Evolutionary conservation across 495 filamentous ascomycete genomes (phyloP).

Genomic region (Hypoxylon crocopeplum): DNA sequence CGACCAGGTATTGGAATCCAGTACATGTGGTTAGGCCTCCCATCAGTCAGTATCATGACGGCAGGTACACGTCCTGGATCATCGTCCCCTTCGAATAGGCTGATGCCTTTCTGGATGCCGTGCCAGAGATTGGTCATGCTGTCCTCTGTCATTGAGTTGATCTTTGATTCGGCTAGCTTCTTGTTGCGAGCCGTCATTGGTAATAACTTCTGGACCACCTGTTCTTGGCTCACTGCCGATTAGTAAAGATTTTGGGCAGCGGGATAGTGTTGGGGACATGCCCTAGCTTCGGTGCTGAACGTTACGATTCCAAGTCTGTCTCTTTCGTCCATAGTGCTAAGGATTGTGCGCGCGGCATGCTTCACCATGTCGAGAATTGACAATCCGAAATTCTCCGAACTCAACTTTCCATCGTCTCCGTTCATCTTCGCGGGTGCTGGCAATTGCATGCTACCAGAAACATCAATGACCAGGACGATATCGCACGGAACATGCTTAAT

Average conservation of each 20-base stretch:
- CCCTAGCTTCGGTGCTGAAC: conserved; percentile 40
- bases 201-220: conserved; percentile 48
- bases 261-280: conserved; percentile 5
- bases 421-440: conserved; percentile 42
- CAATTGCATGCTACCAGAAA: conserved; percentile 51
- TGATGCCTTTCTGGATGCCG: conserved; percentile 46
- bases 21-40: conserved; percentile 51
- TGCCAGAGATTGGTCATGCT: conserved; percentile 52
- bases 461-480: conserved; percentile 55
- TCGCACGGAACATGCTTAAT: conserved; percentile 49
- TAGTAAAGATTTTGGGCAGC: conserved; percentile 1
- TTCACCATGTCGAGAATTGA: conserved; percentile 54
- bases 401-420: conserved; percentile 19
- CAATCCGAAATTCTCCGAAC: conserved; percentile 43
- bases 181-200: conserved; percentile 47
- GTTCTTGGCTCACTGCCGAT: background rate
- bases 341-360: conserved; percentile 53
- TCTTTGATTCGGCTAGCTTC: conserved; percentile 32
- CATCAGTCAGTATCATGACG: conserved; percentile 56
- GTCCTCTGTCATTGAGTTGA: conserved; percentile 39
- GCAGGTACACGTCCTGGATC: conserved; percentile 43
- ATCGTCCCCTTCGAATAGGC: conserved; percentile 37
- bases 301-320: conserved; percentile 57
- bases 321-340: conserved; percentile 46
- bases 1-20: background rate